Conservation (phyloP, 1,284 basidiomycete genomes). For the Cutaneotrichosporon cavernicola region DNA sequence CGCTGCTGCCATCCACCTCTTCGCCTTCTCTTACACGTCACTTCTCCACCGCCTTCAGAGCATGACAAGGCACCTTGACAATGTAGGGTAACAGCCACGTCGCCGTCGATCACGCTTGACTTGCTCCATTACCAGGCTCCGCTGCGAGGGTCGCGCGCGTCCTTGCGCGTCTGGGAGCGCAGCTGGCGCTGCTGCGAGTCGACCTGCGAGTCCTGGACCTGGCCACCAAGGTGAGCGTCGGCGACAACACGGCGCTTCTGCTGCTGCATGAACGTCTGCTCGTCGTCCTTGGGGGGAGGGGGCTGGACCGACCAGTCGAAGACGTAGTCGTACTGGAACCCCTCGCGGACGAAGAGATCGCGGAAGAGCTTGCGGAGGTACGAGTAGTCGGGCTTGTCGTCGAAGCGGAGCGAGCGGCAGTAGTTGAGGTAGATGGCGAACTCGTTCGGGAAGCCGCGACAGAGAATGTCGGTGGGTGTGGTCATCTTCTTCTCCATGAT, state of each 20-base stretch:
- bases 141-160: conserved; percentile 29
- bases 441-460: conserved; percentile 95
- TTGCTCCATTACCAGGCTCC: conserved; percentile 27
- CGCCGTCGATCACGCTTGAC: background rate
- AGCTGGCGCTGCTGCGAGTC: conserved; percentile 47
- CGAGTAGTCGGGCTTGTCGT: conserved; percentile 97
- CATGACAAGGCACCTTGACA: conserved; percentile 1
- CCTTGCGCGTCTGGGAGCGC: conserved; percentile 48
- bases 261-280: conserved; percentile 10
- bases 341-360: conserved; percentile 93
- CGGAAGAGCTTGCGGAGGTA: conserved; percentile 98
- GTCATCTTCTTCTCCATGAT: conserved; percentile 99
- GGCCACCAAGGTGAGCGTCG: conserved; percentile 19
- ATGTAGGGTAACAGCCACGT: background rate
- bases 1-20: conserved; percentile 26
- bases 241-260: conserved; percentile 23
- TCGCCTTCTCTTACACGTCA: conserved; percentile 11
- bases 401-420: conserved; percentile 92
- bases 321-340: conserved; percentile 96
- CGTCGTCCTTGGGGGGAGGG: conserved; percentile 28
- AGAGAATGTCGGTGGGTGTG: conserved; percentile 89
- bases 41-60: conserved; percentile 8
- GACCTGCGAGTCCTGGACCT: conserved; percentile 23
- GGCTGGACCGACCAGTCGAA: conserved; percentile 94
- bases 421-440: conserved; percentile 98